Evolutionary conservation across 2,329 filamentous ascomycete genomes (phyloP), one percentile per base, ranked within the genome.

Genomic region (Epichloe sp.): DNA sequence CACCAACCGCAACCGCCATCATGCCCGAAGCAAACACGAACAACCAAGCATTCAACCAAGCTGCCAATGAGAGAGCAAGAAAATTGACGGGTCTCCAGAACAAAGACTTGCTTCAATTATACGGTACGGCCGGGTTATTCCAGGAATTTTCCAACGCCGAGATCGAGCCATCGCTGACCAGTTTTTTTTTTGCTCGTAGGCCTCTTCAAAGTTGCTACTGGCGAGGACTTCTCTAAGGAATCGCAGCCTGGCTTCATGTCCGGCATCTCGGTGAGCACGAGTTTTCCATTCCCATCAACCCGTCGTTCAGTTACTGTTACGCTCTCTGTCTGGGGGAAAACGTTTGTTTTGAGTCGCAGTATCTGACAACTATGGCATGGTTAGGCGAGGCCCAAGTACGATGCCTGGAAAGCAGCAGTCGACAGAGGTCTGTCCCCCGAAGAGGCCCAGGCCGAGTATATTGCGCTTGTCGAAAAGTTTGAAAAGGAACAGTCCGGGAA

Each of bases 361-460:
- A 21, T 31, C 47, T 49, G 7, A 49, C 38, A n/a, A 4, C 7
- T 5, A 38, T 31, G 38, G 38, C 17, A n/a, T 43, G 47, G 6
- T 2, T 23, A 49, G 49, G 31, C 23, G 5, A 47, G 34, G 15
- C 26, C 19, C 44, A 51, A 42, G 44, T 48, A 51, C 49, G 31
- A 51, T 10, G 49, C 49, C 7, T 51, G 36, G 36, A 51, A 47
- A 19, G 77, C 82, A 63, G 62, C 82, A 55, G 78, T 80, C 62
- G 78, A 89, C 55, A 76, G 82, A 54, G 79, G 76, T 48, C 65
- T 81, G 58, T 79, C 76, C 54, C 63, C 78, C 55, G 76, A 83
- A 56, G 68, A 82, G 57, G 89, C 89, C 19, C 85, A 94, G 78
- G 75, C 80, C 65, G 72, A 78, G 63, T 96, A 95, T 71, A 78